phyloP scores from a whole-genome alignment of 164 flowering plant species.

The grape (Vitis vinifera) region DNA sequence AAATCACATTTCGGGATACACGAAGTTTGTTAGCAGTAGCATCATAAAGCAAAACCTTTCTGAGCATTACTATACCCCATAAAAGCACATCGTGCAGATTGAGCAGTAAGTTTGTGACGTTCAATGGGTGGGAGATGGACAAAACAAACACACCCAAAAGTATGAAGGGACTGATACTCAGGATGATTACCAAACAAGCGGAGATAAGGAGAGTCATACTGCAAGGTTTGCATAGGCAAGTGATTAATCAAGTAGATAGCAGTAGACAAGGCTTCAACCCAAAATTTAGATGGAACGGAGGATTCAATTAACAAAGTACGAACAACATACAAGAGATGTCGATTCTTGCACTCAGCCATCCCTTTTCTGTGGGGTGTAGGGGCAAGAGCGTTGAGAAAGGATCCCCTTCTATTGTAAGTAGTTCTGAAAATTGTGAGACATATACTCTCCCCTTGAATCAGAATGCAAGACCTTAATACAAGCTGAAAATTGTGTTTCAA shows the following conservation, averaged over 20 bases:
- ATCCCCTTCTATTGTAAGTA: conserved; percentile 7
- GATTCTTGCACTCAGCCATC: conserved; percentile 9
- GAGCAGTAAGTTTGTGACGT: conserved; percentile 5
- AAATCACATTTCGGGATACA: conserved; percentile 10
- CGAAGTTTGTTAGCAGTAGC: neutral
- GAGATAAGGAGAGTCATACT: conserved; percentile 1
- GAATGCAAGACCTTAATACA: neutral
- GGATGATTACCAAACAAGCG: conserved; percentile 8
- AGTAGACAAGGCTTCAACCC: conserved; percentile 15
- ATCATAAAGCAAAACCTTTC: conserved; percentile 2
- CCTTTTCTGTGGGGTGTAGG: conserved; percentile 15
- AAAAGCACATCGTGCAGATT: conserved; percentile 14
- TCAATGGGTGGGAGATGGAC: conserved; percentile 11
- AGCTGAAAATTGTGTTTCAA: conserved; percentile 3
- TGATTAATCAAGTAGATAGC: conserved; percentile 5
- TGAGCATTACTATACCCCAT: conserved; percentile 3
- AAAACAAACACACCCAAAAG: conserved; percentile 17
- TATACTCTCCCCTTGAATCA: neutral
- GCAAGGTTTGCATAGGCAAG: neutral
- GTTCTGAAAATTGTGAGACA: neutral
- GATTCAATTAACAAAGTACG: conserved; percentile 6
- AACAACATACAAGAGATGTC: conserved; percentile 13
- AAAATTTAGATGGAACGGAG: conserved; percentile 10
- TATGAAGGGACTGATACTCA: neutral
- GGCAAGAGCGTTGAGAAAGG: conserved; percentile 9